These are phyloP conservation scores for Candida takata DNA, from an alignment of 805 yeast species.

Conservation along the genomic window DNA sequence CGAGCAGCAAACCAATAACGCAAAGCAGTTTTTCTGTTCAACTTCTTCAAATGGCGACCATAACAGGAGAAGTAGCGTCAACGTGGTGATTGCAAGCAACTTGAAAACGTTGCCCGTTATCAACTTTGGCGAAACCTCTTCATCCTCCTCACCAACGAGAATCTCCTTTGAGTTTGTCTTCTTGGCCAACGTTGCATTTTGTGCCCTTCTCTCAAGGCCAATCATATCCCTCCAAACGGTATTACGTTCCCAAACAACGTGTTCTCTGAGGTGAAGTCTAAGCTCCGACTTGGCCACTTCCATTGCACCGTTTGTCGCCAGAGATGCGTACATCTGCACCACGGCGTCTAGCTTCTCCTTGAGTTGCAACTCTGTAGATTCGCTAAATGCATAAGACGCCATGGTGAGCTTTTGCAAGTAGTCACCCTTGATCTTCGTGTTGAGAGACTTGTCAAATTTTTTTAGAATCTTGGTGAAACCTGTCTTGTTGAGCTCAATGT, in stretches of 20 bases:
- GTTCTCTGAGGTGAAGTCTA: conserved; percentile 66
- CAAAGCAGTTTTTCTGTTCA: conserved; percentile 73
- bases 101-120: conserved; percentile 34
- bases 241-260: conserved; percentile 94
- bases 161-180: conserved; percentile 17
- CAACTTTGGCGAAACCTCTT: conserved; percentile 15
- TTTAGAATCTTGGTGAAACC: conserved; percentile 88
- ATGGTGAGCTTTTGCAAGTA: conserved; percentile 45
- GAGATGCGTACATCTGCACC: conserved; percentile 47
- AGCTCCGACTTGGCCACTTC: conserved; percentile 42
- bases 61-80: conserved; percentile 39
- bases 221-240: conserved; percentile 98
- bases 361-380: conserved; percentile 39
- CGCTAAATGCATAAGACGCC: conserved; percentile 47
- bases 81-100: conserved; percentile 36
- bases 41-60: conserved; percentile 52
- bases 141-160: conserved; percentile 24
- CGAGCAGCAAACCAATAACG: conserved; percentile 74
- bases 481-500: conserved; percentile 73
- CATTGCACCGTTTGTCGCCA: conserved; percentile 35
- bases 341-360: conserved; percentile 48
- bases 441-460: conserved; percentile 82
- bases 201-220: conserved; percentile 79
- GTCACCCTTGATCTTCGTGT: conserved; percentile 48
- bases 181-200: conserved; percentile 52